Evolutionary conservation across 1,139 yeast genomes (phyloP).

Genomic region (Scheffersomyces stambukii): DNA sequence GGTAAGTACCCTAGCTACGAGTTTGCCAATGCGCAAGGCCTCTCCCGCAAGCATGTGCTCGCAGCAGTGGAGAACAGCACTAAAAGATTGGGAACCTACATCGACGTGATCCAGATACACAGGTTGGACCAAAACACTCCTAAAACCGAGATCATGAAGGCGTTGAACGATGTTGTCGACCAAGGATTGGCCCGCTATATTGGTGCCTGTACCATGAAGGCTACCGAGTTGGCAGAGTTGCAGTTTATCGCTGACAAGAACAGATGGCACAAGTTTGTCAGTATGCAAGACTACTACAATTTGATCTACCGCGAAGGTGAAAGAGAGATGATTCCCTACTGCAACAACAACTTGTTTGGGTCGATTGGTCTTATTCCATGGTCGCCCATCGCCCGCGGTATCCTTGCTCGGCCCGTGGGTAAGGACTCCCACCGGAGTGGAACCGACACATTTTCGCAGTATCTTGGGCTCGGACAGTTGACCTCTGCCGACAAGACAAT

Average conservation of each 20-base stretch:
- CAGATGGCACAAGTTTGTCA: conserved; percentile 55
- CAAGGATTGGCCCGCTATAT: conserved; percentile 48
- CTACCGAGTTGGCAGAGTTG: conserved; percentile 44
- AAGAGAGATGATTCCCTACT: conserved; percentile 53
- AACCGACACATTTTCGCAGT: conserved; percentile 5
- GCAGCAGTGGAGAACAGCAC: conserved; percentile 48
- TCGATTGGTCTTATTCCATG: conserved; percentile 50
- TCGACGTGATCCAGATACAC: conserved; percentile 51
- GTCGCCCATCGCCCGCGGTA: conserved; percentile 48
- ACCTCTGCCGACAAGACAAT: conserved; percentile 30
- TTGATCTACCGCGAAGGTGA: conserved; percentile 58
- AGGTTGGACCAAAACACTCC: conserved; percentile 42
- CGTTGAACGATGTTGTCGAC: conserved; percentile 49
- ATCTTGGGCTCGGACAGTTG: conserved; percentile 7
- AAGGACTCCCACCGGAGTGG: conserved; percentile 6
- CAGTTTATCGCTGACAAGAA: conserved; percentile 50
- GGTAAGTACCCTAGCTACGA: conserved; percentile 10
- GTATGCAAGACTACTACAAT: conserved; percentile 58
- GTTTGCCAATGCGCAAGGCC: conserved; percentile 15
- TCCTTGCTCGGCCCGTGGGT: conserved; percentile 38
- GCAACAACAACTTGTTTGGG: conserved; percentile 21
- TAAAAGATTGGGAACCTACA: conserved; percentile 48
- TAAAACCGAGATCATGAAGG: conserved; percentile 49
- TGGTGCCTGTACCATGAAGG: conserved; percentile 56
- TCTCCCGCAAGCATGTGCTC: conserved; percentile 49